Evolutionary conservation across 2,329 filamentous ascomycete genomes (phyloP), one percentile per base, ranked within the genome.

Genomic region (Phyllosticta citriasiana): DNA sequence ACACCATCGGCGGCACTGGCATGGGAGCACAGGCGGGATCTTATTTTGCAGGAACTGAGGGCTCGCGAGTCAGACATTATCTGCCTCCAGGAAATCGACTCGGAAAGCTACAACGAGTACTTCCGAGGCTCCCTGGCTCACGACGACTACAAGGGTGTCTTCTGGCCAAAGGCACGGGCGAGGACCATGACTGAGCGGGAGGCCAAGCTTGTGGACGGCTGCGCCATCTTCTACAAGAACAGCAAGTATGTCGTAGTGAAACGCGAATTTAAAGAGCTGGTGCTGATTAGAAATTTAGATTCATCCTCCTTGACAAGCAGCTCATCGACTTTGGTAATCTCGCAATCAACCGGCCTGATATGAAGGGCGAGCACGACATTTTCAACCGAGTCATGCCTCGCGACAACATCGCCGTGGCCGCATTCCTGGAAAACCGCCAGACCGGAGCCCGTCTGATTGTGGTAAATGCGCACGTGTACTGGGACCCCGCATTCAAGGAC

Each of bases 381-480:
- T 97, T 96, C 82, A 99, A 99, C 73, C 88, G 94, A 27, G 88
- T 99, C 63, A 97, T 97, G 94, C 92, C 93, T 64, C 91, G 94
- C 76, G 94, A 99, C 79, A 93, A 97, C 72, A 96, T 99, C 73
- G 94, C 89, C 16, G 88, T 96, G 55, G 84, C 96, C 55, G 86
- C 88, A 61, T 96, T 97, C 78, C 84, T 99, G 64, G 94, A 99
- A 75, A 97, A 96, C 69, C 85, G 93, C 47, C 79, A 84, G 63
- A 97, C 93, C 0, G 94, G 94, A n/a, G 87, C 91, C 14, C 87
- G 94, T 61, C 79, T 97, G 69, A 96, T 99, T 65, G 86, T 97
- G 40, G 91, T 91, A 66, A 97, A 97, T 71, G 89, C 90, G 4
- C 94, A 99, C 78, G 81, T 97, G 58, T 95, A 91, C 69, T 99